A percentile compares a stretch with the other conserved stretches of the same genome.
These are phyloP conservation scores for Meira nashicola DNA, from an alignment of 1,284 basidiomycete species.

Conservation along the genomic window DNA sequence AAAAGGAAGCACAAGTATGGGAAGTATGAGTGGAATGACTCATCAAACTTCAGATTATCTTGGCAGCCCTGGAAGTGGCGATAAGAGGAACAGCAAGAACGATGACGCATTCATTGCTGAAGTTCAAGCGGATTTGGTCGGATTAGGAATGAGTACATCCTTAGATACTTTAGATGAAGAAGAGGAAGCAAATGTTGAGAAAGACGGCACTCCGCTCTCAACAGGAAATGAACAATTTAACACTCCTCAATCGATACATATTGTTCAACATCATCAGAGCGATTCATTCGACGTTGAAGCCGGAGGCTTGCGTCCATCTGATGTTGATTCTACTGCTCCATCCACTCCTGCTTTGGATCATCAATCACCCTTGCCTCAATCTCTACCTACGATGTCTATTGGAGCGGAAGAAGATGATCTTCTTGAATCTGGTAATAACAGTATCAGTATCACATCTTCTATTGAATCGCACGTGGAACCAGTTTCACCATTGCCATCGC, in stretches of 20 bases:
- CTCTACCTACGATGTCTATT: too few relatives aligned
- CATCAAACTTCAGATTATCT: not conserved
- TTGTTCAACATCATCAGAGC: not conserved
- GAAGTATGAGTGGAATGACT: slow-evolving; percentile 14
- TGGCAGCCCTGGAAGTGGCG: not conserved
- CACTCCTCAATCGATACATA: not conserved
- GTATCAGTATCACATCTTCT: not conserved
- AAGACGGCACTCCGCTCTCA: slow-evolving; percentile 1
- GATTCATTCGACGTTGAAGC: slow-evolving; percentile 18
- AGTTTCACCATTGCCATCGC: not conserved
- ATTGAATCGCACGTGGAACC: not conserved
- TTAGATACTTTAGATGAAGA: slow-evolving; percentile 33
- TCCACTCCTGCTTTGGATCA: slow-evolving; percentile 10
- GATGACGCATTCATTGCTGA: slow-evolving; percentile 31
- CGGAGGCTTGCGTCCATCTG: slow-evolving; percentile 5
- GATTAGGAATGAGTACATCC: slow-evolving; percentile 20
- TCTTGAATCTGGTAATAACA: not conserved
- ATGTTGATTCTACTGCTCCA: slow-evolving; percentile 10
- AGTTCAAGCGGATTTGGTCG: slow-evolving; percentile 8
- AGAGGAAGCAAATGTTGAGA: slow-evolving; percentile 31
- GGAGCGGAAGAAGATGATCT: slow-evolving; percentile 7
- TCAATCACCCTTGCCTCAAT: not conserved
- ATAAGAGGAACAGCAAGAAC: not conserved
- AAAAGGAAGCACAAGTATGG: slow-evolving; percentile 16
- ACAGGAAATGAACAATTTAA: too few relatives aligned